phyloP scores from a whole-genome alignment of 148 eudicot genomes.

The Simmondsia chinensis region DNA sequence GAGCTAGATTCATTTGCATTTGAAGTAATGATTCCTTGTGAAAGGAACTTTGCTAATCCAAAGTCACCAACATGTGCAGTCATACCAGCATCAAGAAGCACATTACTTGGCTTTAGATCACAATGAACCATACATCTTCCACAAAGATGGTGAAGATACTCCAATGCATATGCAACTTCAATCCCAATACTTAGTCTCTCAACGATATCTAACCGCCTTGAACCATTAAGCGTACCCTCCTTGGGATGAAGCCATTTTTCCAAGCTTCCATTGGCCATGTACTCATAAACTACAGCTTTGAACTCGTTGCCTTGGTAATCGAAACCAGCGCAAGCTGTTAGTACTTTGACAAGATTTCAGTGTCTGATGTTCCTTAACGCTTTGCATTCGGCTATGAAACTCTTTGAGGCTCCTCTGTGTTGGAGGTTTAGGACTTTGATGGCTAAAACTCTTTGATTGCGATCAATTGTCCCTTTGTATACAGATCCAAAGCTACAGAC shows the following conservation, averaged over 20 bases:
- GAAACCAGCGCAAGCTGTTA: background rate
- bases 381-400: background rate
- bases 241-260: slow-evolving; percentile 10
- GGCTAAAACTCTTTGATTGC: background rate
- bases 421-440: background rate
- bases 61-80: slow-evolving; percentile 36
- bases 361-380: background rate
- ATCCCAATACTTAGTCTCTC: slow-evolving; percentile 10
- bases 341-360: background rate
- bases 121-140: slow-evolving; percentile 21
- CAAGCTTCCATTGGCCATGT: background rate
- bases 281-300: background rate
- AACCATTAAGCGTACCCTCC: background rate
- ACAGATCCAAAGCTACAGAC: slow-evolving; percentile 13
- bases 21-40: background rate
- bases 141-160: slow-evolving; percentile 29
- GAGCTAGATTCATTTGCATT: slow-evolving; percentile 5
- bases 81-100: slow-evolving; percentile 27
- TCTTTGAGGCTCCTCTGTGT: background rate
- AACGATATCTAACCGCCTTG: background rate
- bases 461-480: slow-evolving; percentile 9
- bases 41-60: slow-evolving; percentile 27
- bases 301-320: background rate
- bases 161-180: slow-evolving; percentile 32
- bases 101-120: slow-evolving; percentile 32